A percentile compares a stretch with the other conserved stretches of the same genome.
Conservation (phyloP, 495 filamentous ascomycete genomes). For the Penicillium lividum region DNA sequence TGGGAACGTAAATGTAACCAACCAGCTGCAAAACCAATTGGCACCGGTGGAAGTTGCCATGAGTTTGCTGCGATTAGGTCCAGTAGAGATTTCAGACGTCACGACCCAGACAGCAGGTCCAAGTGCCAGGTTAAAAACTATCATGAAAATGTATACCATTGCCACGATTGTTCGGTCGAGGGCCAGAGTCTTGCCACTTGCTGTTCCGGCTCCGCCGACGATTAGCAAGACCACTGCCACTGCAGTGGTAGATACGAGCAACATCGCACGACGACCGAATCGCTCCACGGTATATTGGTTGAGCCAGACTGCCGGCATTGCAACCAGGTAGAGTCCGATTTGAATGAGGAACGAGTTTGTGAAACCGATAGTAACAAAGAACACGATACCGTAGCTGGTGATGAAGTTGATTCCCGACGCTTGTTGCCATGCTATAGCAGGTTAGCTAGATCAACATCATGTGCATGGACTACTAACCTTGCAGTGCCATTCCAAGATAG, state of each 20-base stretch:
- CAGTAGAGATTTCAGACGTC: slow-evolving; percentile 4
- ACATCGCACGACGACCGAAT: slow-evolving; percentile 1
- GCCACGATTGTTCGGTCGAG: neutral
- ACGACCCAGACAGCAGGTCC: slow-evolving; percentile 4
- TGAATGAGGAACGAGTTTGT: slow-evolving; percentile 3
- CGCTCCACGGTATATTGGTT: slow-evolving; percentile 1
- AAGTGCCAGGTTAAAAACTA: slow-evolving; percentile 1
- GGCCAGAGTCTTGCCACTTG: neutral
- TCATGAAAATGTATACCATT: slow-evolving; percentile 6
- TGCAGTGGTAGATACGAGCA: neutral
- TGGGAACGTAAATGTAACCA: slow-evolving; percentile 5
- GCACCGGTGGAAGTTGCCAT: neutral
- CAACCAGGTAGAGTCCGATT: neutral
- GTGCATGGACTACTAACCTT: neutral
- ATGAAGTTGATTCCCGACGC: slow-evolving; percentile 6
- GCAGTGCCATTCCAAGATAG: slow-evolving; percentile 1
- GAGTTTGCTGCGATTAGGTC: slow-evolving; percentile 3
- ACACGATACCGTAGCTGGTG: slow-evolving; percentile 2
- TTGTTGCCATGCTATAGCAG: slow-evolving; percentile 4
- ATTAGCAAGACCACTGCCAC: neutral
- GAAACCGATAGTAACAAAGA: neutral
- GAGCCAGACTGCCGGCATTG: slow-evolving; percentile 5
- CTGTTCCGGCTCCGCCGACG: neutral
- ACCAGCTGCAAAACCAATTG: slow-evolving; percentile 3
- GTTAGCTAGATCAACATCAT: neutral